These are phyloP conservation scores for Pseudogymnoascus sp. DNA, from an alignment of 2,329 filamentous ascomycete genomes.

Conservation along the genomic window DNA sequence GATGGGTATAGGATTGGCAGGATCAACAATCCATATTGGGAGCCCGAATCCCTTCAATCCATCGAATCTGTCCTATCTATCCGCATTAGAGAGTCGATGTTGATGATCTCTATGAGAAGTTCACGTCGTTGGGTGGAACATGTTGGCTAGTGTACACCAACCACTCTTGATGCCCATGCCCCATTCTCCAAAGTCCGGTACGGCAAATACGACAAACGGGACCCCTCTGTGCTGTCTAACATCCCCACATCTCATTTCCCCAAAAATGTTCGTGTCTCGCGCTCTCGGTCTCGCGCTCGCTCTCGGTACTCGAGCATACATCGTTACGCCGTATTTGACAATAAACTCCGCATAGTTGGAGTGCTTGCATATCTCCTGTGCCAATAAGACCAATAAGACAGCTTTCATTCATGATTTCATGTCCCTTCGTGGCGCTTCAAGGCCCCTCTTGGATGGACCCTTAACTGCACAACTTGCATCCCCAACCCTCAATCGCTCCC, in stretches of 20 bases:
- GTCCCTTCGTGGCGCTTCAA: too few relatives aligned
- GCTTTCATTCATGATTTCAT: too few relatives aligned
- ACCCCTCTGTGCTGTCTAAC: not conserved
- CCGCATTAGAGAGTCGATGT: not conserved
- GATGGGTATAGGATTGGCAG: not conserved
- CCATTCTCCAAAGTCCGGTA: not conserved
- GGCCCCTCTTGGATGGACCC: too few relatives aligned
- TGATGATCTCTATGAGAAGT: not conserved
- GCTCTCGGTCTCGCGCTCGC: too few relatives aligned
- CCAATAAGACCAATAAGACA: too few relatives aligned
- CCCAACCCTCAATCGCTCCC: not conserved
- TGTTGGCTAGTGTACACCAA: not conserved
- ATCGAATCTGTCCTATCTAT: too few relatives aligned
- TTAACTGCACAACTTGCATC: not conserved
- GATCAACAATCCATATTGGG: not conserved
- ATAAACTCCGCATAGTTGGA: too few relatives aligned
- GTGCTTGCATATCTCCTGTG: too few relatives aligned
- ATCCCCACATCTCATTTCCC: not conserved
- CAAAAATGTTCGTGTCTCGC: too few relatives aligned
- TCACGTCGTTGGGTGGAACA: not conserved
- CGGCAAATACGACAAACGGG: not conserved
- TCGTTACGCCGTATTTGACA: too few relatives aligned
- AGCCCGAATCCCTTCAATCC: not conserved
- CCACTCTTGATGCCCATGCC: too few relatives aligned
- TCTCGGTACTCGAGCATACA: too few relatives aligned